Conservation (phyloP, 78 protist species). For the Dictyostelium firmibasis region DNA sequence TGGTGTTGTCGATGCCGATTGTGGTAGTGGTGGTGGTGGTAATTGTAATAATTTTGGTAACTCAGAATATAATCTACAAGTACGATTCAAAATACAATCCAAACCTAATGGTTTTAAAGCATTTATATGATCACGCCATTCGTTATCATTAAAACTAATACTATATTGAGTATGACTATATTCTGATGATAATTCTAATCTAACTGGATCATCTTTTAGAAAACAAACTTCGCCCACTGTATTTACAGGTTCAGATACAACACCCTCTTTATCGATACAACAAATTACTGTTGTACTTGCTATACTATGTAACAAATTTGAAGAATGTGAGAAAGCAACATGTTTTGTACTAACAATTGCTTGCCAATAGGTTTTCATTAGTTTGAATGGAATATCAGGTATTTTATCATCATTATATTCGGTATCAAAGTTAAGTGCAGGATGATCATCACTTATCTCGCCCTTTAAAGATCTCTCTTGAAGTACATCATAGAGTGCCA, state of each 20-base stretch:
- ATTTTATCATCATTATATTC: constrained; percentile 42
- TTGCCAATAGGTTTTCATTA: constrained; percentile 55
- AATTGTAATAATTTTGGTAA: neutral
- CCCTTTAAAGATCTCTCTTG: constrained; percentile 66
- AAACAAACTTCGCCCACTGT: constrained; percentile 50
- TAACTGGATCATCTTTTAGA: constrained; percentile 28
- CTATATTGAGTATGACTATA: constrained; percentile 58
- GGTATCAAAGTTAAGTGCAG: constrained; percentile 55
- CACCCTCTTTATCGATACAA: constrained; percentile 76
- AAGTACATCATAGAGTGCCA: constrained; percentile 67
- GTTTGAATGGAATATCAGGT: constrained; percentile 53
- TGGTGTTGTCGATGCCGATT: neutral
- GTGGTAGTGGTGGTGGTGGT: neutral
- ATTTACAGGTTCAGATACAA: constrained; percentile 72
- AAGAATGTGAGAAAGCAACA: constrained; percentile 72
- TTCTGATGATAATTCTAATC: constrained; percentile 64
- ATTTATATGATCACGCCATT: constrained; percentile 70
- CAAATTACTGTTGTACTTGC: constrained; percentile 69
- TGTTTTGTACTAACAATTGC: constrained; percentile 60
- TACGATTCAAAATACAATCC: constrained; percentile 67
- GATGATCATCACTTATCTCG: constrained; percentile 55
- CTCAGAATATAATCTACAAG: constrained; percentile 35
- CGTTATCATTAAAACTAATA: constrained; percentile 52
- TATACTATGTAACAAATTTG: constrained; percentile 39
- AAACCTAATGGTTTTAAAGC: constrained; percentile 77